Percentiles rank a stretch among this genome's conserved stretches.
Conservation (phyloP, 208 protist genomes). For the Leishmania gerbilli region DNA sequence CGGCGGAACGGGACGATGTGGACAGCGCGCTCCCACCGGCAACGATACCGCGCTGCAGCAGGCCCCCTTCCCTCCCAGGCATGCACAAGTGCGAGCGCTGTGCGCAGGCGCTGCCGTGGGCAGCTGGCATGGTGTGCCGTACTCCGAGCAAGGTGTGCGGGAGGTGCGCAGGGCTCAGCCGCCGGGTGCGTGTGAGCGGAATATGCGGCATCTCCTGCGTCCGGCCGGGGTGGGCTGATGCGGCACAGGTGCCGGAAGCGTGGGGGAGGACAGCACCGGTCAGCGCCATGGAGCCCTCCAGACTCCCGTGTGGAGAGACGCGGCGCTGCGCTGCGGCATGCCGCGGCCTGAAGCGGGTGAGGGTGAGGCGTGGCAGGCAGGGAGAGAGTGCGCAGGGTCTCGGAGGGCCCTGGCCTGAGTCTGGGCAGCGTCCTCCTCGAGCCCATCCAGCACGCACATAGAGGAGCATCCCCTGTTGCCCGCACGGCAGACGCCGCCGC, state of each 20-base stretch:
- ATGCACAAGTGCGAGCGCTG: too few species aligned
- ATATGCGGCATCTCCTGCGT: neutral
- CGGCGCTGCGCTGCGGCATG: neutral
- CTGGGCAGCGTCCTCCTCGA: neutral
- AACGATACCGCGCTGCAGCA: too few species aligned
- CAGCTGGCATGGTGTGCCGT: neutral
- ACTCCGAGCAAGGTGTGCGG: neutral
- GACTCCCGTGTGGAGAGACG: too few species aligned
- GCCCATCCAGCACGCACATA: too few species aligned
- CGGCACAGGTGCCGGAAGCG: neutral
- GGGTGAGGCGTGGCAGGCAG: neutral
- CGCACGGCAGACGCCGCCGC: too few species aligned
- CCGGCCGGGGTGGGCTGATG: neutral
- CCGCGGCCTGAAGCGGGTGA: neutral
- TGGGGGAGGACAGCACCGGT: neutral
- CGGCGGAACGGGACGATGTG: too few species aligned
- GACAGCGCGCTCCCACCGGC: too few species aligned
- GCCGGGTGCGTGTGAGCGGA: neutral
- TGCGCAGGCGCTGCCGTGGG: too few species aligned
- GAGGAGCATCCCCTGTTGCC: too few species aligned
- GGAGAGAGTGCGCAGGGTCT: neutral
- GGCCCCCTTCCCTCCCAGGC: too few species aligned
- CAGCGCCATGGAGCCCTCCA: too few species aligned
- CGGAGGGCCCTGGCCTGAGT: neutral
- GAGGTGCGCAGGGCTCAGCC: too few species aligned